Percentiles rank a stretch among this genome's conserved stretches.
Evolutionary conservation across 768 basidiomycete genomes (phyloP).

Genomic region (Amanita fuliginea): DNA sequence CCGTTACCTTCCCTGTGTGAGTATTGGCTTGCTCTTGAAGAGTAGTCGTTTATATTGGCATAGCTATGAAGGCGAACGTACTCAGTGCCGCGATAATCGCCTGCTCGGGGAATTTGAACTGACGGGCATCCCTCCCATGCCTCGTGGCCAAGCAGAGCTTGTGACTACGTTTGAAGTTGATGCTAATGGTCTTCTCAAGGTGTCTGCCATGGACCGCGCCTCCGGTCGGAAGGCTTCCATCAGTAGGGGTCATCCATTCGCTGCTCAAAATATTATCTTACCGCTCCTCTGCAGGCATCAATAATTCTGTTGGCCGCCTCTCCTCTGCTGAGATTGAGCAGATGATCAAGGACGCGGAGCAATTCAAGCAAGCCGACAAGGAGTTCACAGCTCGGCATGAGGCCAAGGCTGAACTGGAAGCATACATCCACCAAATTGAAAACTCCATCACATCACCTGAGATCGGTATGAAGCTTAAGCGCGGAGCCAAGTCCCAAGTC

Average conservation of each 20-base stretch:
- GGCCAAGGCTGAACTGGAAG: conserved; percentile 96
- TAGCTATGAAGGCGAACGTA: conserved; percentile 98
- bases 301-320: conserved; percentile 98
- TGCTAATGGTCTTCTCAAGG: conserved; percentile 98
- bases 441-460: conserved; percentile 92
- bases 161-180: conserved; percentile 99
- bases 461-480: conserved; percentile 98
- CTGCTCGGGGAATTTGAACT: conserved; percentile 99
- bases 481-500: conserved; percentile 88
- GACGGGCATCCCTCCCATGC: conserved; percentile 98
- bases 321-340: conserved; percentile 97
- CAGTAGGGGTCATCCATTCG: conserved; percentile 38
- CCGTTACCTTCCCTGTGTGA: conserved; percentile 98
- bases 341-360: conserved; percentile 99
- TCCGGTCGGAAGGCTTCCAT: conserved; percentile 99
- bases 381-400: conserved; percentile 98
- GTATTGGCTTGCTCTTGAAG: conserved; percentile 12
- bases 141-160: conserved; percentile 97
- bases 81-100: conserved; percentile 98
- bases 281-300: conserved; percentile 53
- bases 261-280: conserved; percentile 6
- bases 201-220: conserved; percentile 95
- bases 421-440: conserved; percentile 96
- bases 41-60: conserved; percentile 6
- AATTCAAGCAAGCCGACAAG: conserved; percentile 93